Evolutionary conservation across 2,329 filamentous ascomycete genomes (phyloP), one percentile per base, ranked within the genome.

Genomic region (Xylaria digitata): DNA sequence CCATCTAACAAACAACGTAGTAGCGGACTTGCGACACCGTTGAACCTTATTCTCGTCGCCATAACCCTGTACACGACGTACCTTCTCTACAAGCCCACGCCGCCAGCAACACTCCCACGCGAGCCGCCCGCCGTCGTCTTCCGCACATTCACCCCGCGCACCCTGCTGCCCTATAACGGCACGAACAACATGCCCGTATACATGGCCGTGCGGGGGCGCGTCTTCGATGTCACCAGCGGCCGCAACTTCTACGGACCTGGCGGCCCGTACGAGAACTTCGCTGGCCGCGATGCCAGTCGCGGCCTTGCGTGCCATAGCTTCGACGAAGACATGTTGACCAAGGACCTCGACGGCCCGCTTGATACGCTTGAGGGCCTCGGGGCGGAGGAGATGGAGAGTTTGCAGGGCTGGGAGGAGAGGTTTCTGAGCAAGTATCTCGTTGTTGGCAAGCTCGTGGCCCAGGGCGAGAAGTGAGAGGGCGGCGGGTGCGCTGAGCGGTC

Each of bases 211-310:
- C 92, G 93, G 48, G 94, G 96, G 59, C 89, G 89, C 57, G 90
- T 98, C 70, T 98, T 97, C 78, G 96, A 99, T 78, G 95, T 98
- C 26, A 89, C 90, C 0, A 83, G 89, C 15, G 95, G 96, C 26
- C 88, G 91, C 76, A 94, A 96, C 83, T 98, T 98, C 80, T 99
- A 99, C 82, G 96, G 96, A 3, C 96, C 96, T 21, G 94, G 94
- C 13, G 95, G 95, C 0, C 94, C 95, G 1, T 99, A 99, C 80
- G 90, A 90, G 79, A 98, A 98, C 82, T 99, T 99, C 77, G 96
- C 96, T 0, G 96, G 96, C 0, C 85, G 94, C 45, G 96, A 99
- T 80, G 96, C 96, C 21, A 93, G 88, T 71, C 87, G 95, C 59
- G 96, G 96, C 0, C 82, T 99, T 67, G 95, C 96, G 0, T 92